Conservation (phyloP, 2,329 filamentous ascomycete species). For the Fusarium burgessii region DNA sequence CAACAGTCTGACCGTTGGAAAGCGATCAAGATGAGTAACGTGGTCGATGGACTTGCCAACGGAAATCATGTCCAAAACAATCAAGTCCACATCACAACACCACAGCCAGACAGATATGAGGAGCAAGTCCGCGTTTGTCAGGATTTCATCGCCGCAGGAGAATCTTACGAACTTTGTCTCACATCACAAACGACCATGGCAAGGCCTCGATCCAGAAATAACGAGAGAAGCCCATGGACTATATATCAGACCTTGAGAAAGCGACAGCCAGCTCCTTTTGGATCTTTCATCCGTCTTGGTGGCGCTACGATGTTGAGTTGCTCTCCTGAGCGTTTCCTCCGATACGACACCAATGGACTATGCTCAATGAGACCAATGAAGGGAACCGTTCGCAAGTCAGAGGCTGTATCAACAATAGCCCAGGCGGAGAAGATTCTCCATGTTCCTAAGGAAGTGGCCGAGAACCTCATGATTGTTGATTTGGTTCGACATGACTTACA, state of each 20-base stretch:
- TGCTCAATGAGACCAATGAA: constrained; percentile 95
- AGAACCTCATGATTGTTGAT: constrained; percentile 98
- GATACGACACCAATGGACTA: constrained; percentile 62
- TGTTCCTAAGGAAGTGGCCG: constrained; percentile 89
- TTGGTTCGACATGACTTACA: constrained; percentile 94
- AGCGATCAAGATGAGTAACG: constrained; percentile 10
- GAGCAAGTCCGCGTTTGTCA: constrained; percentile 77
- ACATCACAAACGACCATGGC: constrained; percentile 79
- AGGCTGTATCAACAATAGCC: constrained; percentile 72
- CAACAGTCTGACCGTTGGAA: constrained; percentile 52
- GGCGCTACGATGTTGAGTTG: constrained; percentile 80
- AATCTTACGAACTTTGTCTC: constrained; percentile 88
- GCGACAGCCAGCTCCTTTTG: constrained; percentile 85
- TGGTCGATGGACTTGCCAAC: constrained; percentile 24
- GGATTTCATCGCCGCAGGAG: constrained; percentile 77
- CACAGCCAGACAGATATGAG: constrained; percentile 68
- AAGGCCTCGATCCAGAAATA: constrained; percentile 45
- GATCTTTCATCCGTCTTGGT: constrained; percentile 81
- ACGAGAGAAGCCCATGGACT: constrained; percentile 66
- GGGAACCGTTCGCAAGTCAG: constrained; percentile 87
- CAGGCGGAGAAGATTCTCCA: constrained; percentile 80
- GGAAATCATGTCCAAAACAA: constrained; percentile 9
- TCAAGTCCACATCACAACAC: constrained; percentile 52
- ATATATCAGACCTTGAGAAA: constrained; percentile 78
- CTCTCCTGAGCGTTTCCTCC: constrained; percentile 90